Evolutionary conservation across 2,329 filamentous ascomycete genomes (phyloP).

Genomic region (Aulographum hederae): DNA sequence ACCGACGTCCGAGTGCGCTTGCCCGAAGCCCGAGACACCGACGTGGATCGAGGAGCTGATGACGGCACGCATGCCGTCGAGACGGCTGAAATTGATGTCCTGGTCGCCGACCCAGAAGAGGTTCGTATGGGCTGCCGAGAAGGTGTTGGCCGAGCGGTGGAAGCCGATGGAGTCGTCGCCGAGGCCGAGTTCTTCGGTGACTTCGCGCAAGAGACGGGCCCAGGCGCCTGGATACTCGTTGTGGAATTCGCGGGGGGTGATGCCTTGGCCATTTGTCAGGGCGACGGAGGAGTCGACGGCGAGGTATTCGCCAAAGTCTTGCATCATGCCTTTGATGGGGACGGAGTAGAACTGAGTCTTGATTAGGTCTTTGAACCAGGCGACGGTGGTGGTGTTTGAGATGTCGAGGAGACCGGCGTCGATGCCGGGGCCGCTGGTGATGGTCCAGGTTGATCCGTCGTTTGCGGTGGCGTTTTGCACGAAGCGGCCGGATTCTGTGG

Average conservation of each 20-base stretch:
- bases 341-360: constrained; percentile 16
- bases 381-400: constrained; percentile 14
- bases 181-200: constrained; percentile 11
- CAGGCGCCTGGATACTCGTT: constrained; percentile 17
- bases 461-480: constrained; percentile 18
- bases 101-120: constrained; percentile 22
- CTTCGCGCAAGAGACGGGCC: constrained; percentile 14
- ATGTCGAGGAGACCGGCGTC: constrained; percentile 19
- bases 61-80: constrained; percentile 18
- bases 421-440: constrained; percentile 18
- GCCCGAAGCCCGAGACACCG: constrained; percentile 17
- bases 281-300: constrained; percentile 12
- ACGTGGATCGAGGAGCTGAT: constrained; percentile 18
- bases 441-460: constrained; percentile 11
- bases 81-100: constrained; percentile 14
- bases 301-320: constrained; percentile 20
- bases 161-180: constrained; percentile 16
- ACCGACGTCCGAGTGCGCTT: constrained; percentile 18
- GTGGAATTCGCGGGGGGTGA: constrained; percentile 15
- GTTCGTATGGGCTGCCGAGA: constrained; percentile 16
- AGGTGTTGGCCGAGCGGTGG: constrained; percentile 16
- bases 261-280: constrained; percentile 12
- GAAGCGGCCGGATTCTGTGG: constrained; percentile 12
- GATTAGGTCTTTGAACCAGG: constrained; percentile 17
- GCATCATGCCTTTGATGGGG: constrained; percentile 18